phyloP scores from a whole-genome alignment of 441 rosid genomes.

The Melastoma candidum region DNA sequence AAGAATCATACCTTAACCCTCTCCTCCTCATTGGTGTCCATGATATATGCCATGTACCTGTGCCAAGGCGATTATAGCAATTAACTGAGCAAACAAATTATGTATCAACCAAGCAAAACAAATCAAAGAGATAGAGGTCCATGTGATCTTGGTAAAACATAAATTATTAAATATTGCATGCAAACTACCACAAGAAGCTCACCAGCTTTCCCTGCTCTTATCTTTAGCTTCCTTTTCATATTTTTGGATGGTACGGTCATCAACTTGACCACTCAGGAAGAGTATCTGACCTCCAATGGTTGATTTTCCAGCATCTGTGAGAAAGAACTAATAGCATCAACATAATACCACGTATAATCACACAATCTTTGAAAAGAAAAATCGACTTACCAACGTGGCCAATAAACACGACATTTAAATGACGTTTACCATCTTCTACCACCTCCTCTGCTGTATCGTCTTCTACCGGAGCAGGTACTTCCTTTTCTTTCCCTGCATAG shows the following conservation, averaged over 20 bases:
- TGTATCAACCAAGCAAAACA: not conserved
- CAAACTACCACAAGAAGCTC: slow-evolving; percentile 10
- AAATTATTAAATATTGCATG: not conserved
- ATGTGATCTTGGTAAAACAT: not conserved
- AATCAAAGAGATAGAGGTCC: slow-evolving; percentile 3
- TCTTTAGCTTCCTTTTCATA: slow-evolving; percentile 99
- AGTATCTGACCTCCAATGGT: slow-evolving; percentile 96
- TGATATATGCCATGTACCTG: slow-evolving; percentile 99
- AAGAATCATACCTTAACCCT: slow-evolving; percentile 61
- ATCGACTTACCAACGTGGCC: slow-evolving; percentile 90
- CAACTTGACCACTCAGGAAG: slow-evolving; percentile 91
- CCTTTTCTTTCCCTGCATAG: slow-evolving; percentile 40
- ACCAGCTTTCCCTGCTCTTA: slow-evolving; percentile 99
- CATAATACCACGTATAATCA: not conserved
- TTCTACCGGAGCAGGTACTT: slow-evolving; percentile 33
- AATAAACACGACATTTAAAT: slow-evolving; percentile 88
- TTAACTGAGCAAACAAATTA: not conserved
- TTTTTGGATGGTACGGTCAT: slow-evolving; percentile 92
- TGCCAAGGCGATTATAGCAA: slow-evolving; percentile 15
- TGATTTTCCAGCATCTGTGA: slow-evolving; percentile 92
- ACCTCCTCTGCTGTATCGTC: slow-evolving; percentile 31
- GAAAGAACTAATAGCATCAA: not conserved
- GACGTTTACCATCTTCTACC: slow-evolving; percentile 54
- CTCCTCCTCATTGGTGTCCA: slow-evolving; percentile 99
- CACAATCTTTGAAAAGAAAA: not conserved